Evolutionary conservation across 2,329 filamentous ascomycete species (phyloP).

Genomic region (Scedosporium apiospermum): DNA sequence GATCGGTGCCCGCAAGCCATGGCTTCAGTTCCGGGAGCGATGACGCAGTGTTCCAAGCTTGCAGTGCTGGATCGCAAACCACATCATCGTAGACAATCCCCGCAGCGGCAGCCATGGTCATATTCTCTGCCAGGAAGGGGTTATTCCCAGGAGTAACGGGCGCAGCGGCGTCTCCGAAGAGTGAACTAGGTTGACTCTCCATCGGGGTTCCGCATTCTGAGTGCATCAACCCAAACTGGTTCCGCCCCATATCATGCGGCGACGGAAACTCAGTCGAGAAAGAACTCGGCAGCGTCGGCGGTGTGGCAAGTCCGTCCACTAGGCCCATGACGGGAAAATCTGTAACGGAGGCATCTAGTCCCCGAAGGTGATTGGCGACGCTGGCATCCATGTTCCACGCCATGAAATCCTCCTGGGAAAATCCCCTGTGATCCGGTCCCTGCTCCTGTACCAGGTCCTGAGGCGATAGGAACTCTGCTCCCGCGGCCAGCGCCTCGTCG

Average conservation of each 20-base stretch:
- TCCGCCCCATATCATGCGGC: conserved; percentile 19
- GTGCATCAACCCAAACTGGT: conserved; percentile 21
- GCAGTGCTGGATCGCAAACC: conserved; percentile 20
- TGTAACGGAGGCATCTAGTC: background rate
- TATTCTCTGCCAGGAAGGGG: conserved; percentile 20
- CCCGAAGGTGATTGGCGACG: background rate
- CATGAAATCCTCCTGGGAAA: background rate
- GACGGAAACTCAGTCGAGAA: conserved; percentile 38
- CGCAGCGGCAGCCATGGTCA: conserved; percentile 21
- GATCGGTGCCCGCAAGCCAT: conserved; percentile 19
- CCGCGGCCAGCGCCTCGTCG: background rate
- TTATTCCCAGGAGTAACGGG: conserved; percentile 19
- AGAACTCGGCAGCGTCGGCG: conserved; percentile 39
- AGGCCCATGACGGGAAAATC: background rate
- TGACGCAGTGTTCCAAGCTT: conserved; percentile 25
- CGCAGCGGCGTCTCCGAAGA: conserved; percentile 26
- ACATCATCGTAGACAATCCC: conserved; percentile 25
- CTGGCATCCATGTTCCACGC: background rate
- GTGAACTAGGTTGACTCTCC: conserved; percentile 18
- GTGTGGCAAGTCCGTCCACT: conserved; percentile 41
- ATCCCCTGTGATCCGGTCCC: background rate
- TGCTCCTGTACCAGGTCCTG: conserved; percentile 11
- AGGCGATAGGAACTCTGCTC: background rate
- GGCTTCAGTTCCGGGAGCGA: conserved; percentile 19
- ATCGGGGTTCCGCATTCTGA: conserved; percentile 14